These are phyloP conservation scores for Scleromitrula shiraiana DNA, from an alignment of 2,329 filamentous ascomycete genomes.

Conservation along the genomic window DNA sequence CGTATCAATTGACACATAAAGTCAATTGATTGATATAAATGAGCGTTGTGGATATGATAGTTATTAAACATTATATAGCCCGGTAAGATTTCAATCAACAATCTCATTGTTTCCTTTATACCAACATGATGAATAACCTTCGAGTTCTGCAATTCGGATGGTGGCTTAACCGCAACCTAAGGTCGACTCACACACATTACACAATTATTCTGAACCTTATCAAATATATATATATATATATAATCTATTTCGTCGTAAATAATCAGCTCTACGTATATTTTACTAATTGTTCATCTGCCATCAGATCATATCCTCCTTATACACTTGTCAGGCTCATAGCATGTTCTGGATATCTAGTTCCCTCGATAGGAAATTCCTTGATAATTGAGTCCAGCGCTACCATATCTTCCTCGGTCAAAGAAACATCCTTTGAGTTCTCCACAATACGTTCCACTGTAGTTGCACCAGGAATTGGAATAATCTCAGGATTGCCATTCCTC, in stretches of 20 bases:
- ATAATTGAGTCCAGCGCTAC: constrained; percentile 42
- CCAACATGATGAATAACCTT: constrained; percentile 22
- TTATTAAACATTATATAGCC: no score
- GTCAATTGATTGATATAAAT: no score
- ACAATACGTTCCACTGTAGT: constrained; percentile 45
- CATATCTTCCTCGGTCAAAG: constrained; percentile 44
- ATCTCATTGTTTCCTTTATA: background rate
- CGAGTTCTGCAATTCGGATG: constrained; percentile 29
- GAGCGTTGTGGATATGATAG: no score
- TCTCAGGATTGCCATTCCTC: constrained; percentile 28
- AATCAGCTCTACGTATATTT: no score
- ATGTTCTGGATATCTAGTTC: constrained; percentile 38
- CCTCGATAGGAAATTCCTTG: constrained; percentile 39
- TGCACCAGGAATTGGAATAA: constrained; percentile 62
- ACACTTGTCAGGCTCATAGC: background rate
- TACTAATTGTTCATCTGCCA: background rate
- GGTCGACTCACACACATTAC: constrained; percentile 27
- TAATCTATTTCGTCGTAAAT: background rate
- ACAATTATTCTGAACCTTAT: constrained; percentile 13
- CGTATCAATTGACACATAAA: no score
- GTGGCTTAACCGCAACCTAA: constrained; percentile 13
- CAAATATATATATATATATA: background rate
- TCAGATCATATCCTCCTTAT: background rate
- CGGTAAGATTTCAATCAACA: background rate
- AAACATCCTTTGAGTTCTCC: constrained; percentile 50